Evolutionary conservation across 768 basidiomycete genomes (phyloP), one percentile per base, ranked within the genome.

Genomic region (Mycena rosella): DNA sequence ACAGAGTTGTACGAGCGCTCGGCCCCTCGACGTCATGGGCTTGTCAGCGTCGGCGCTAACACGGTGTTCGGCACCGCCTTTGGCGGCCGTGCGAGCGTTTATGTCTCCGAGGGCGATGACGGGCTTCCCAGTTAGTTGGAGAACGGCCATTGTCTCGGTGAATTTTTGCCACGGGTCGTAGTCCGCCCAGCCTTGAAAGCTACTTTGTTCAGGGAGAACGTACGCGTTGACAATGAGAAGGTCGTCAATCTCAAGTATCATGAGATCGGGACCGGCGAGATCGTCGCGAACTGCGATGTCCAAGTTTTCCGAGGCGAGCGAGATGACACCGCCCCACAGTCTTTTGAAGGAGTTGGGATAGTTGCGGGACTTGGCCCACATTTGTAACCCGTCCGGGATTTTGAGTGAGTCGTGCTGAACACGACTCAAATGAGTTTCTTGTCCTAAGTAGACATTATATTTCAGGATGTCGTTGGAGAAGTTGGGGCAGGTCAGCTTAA

Each of bases 401-500:
- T 47, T 17, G 17, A 58, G 56, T 3, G 56, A 30, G 4, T 58
- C 56, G 29, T 58, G 42, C 17, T 60, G 32, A 15, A 4, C 4
- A 18, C 10, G 38, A 14, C 38, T 7, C 4, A 60, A 47, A 38
- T 49, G 58, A 3, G 47, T 60, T 27, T 49, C 58, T 49, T 60
- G 58, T 27, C 48, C 45, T 34, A 60, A 27, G 45, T 48, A 60
- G 10, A 60, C 36, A 49, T 60, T 14, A 20, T 60, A 20, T 8
- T 38, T n/a, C 8, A 27, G 17, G 6, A 60, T 34, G 34, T 48
- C 58, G 7, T 60, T 18, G 32, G 32, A 36, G 58, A 60, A 60
- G 34, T 34, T n/a, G 17, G 34, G 58, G 58, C 47, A 60, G 58
- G 58, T 6, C 22, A 60, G 58, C 47, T 49, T 60, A 32, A 60